Conservation (phyloP, 2,329 filamentous ascomycete genomes). For the Stagonosporopsis chrysanthemi region DNA sequence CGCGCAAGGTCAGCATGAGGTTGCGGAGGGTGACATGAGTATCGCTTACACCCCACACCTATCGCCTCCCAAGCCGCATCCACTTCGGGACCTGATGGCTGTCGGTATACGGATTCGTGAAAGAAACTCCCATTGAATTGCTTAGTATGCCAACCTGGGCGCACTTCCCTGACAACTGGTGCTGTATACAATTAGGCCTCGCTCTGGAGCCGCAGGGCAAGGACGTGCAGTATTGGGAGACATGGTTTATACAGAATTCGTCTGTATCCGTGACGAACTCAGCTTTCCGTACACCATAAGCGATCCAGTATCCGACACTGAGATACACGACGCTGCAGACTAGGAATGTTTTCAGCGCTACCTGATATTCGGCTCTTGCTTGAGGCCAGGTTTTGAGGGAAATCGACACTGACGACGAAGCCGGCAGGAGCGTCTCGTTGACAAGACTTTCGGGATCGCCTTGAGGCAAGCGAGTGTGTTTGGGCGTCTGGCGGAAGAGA, state of each 20-base stretch:
- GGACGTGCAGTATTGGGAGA: conserved; percentile 42
- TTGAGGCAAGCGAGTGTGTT: conserved; percentile 19
- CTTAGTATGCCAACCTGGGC: conserved; percentile 52
- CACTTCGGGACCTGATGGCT: conserved; percentile 59
- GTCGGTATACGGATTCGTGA: conserved; percentile 62
- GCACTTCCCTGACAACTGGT: conserved; percentile 50
- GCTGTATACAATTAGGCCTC: conserved; percentile 24
- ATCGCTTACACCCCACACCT: conserved; percentile 58
- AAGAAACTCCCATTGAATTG: conserved; percentile 66
- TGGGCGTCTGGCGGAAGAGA: conserved; percentile 16
- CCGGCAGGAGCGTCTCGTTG: conserved; percentile 25
- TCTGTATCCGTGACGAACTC: conserved; percentile 29
- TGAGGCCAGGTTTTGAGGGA: neutral
- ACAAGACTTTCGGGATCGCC: conserved; percentile 22
- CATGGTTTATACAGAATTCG: conserved; percentile 37
- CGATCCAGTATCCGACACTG: conserved; percentile 26
- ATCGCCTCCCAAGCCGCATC: conserved; percentile 65
- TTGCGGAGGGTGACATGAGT: neutral
- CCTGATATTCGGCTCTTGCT: neutral
- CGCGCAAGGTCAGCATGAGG: neutral
- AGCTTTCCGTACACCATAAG: conserved; percentile 21
- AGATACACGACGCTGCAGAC: conserved; percentile 31
- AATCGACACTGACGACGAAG: conserved; percentile 8
- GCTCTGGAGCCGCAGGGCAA: too few relatives aligned
- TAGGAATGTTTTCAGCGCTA: conserved; percentile 22